Base-by-base conservation (phyloP, 768 basidiomycete genomes). In the Pisolithus albus region DNA sequence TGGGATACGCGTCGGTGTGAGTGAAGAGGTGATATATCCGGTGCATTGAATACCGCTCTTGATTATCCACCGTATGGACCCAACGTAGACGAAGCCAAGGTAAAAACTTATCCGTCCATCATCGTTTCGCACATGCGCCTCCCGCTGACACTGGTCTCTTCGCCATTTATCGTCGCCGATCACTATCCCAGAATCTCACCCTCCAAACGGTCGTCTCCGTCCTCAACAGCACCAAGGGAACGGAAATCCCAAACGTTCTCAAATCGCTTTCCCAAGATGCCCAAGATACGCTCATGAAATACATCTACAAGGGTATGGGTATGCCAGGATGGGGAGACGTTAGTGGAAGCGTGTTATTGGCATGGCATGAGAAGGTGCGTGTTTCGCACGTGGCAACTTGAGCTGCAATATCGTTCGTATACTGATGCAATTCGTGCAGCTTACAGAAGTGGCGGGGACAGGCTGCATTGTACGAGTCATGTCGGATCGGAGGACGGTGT, bases 221-320 rank as follows among this genome's bases (percentile, higher is more conserved):
- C 56, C 80, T 97, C 56, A 97, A 96, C 75, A 92, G 89, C 52
- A 96, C 93, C 11, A 92, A 95, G 66, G 74, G 92, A 5, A 78
- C 89, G 2, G 21, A 23, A 23, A 91, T 97, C 56, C 76, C 86
- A 3, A 71, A 71, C 23, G 81, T 88, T 46, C 77, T 96, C 65
- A 87, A 84, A 61, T 66, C 76, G 0, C 76, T 97, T 28, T 78
- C 84, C 3, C 78, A 78, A 58, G 86, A 90, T 47, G 72, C 78
- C 41, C 90, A 93, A 62, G 95, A 96, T 63, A 88, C 85, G 30
- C 77, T 97, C 49, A 98, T 96, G 95, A 95, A 94, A 66, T 98
- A 95, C 64, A 74, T 98, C 15, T 98, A 97, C 80, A 98, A 98
- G 72, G 94, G 92, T 15, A 97, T 97, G 94, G 80, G 75, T 16